These are phyloP conservation scores for Geranium incanum DNA, from an alignment of 441 rosid genomes.

Conservation along the genomic window DNA sequence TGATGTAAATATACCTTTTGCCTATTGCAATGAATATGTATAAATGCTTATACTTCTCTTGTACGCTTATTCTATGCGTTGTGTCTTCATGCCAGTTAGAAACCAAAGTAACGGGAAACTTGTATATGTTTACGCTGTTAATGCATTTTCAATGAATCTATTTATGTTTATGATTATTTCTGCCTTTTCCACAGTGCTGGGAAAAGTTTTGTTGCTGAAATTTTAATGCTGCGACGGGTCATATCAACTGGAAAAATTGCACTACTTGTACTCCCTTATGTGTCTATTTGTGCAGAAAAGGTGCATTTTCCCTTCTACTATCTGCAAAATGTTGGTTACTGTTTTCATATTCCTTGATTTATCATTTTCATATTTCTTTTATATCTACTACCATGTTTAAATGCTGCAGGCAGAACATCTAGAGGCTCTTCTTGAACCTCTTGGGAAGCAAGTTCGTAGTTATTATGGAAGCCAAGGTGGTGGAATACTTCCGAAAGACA, in stretches of 20 bases:
- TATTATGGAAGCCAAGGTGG: conserved; percentile 97
- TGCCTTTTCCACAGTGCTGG: conserved; percentile 67
- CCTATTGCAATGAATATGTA: too few relatives aligned
- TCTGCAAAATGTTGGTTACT: conserved; percentile 12
- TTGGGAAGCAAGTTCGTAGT: conserved; percentile 86
- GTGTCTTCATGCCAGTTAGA: conserved; percentile 8
- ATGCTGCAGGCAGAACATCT: conserved; percentile 82
- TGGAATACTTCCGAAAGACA: conserved; percentile 92
- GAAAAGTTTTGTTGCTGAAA: conserved; percentile 98
- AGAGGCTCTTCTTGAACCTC: conserved; percentile 86
- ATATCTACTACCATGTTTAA: conserved; percentile 6
- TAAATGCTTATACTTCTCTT: conserved; percentile 15
- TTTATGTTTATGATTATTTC: conserved; percentile 13
- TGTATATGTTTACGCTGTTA: conserved; percentile 5
- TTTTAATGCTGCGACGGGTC: conserved; percentile 88
- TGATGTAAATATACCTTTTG: too few relatives aligned
- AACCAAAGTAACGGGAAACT: background rate
- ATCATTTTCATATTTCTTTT: conserved; percentile 2
- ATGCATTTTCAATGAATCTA: background rate
- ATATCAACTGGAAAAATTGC: conserved; percentile 77
- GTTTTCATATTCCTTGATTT: conserved; percentile 3
- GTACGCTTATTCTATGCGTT: background rate
- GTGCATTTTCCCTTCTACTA: conserved; percentile 29
- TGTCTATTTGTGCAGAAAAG: conserved; percentile 94
- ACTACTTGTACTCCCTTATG: conserved; percentile 92